Conservation (phyloP, 371 early-diverging fungal genomes). For the Mucor circinelloides region DNA sequence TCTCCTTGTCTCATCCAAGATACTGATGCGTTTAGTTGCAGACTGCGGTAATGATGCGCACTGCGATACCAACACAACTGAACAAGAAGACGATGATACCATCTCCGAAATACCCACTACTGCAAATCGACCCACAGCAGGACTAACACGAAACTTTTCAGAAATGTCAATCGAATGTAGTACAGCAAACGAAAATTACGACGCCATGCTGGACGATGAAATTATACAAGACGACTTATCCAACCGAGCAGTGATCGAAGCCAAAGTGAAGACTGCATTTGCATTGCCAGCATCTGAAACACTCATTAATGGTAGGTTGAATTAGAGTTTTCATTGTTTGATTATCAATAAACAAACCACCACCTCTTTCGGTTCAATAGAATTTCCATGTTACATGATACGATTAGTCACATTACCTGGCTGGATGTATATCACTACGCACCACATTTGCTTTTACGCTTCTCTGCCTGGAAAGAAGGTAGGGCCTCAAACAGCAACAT, state of each 20-base stretch:
- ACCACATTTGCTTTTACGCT: conserved; percentile 72
- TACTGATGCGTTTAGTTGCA: not conserved
- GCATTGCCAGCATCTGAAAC: conserved; percentile 18
- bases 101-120: not conserved
- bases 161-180: conserved; percentile 42
- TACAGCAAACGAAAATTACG: not conserved
- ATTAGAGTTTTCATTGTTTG: not conserved
- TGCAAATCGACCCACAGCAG: not conserved
- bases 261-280: conserved; percentile 20
- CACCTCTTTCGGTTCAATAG: conserved; percentile 33
- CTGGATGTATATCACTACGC: conserved; percentile 67
- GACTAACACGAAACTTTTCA: conserved; percentile 10
- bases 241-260: conserved; percentile 8
- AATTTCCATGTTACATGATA: conserved; percentile 74
- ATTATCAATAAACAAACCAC: not conserved
- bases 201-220: not conserved
- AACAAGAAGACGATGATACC: not conserved
- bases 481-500: conserved; percentile 2
- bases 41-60: not conserved
- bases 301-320: conserved; percentile 15
- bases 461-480: conserved; percentile 58
- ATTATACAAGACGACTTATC: not conserved
- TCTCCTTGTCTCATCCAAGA: no score
- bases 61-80: not conserved
- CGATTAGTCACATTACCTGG: conserved; percentile 71